A percentile compares a stretch with the other conserved stretches of the same genome.
Evolutionary conservation across 176 grass and related monocot species (phyloP).

Genomic region (Lolium rigidum): DNA sequence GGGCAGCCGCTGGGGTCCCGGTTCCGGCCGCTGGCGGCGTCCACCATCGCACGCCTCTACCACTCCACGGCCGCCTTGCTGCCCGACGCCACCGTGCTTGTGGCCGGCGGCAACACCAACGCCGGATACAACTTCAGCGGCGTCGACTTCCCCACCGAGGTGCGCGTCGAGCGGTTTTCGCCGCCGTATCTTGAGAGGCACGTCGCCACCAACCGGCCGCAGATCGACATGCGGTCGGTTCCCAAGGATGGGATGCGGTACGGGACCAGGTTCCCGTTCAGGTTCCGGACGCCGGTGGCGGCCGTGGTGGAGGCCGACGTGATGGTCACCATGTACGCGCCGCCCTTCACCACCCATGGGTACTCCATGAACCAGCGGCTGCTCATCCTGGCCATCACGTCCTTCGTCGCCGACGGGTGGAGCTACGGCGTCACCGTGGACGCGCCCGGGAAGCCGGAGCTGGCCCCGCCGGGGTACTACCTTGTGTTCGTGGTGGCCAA

Average conservation of each 20-base stretch:
- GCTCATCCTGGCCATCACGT: constrained; percentile 51
- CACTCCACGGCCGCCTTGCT: constrained; percentile 82
- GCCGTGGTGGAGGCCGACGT: constrained; percentile 49
- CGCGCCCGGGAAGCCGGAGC: constrained; percentile 52
- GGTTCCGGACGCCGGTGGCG: constrained; percentile 37
- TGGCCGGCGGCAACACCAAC: constrained; percentile 87
- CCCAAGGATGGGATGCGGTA: constrained; percentile 47
- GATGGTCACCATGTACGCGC: constrained; percentile 87
- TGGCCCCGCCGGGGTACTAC: constrained; percentile 81
- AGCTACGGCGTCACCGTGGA: constrained; percentile 31
- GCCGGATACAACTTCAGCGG: constrained; percentile 67
- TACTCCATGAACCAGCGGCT: constrained; percentile 64
- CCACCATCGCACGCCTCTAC: constrained; percentile 71
- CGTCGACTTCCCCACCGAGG: constrained; percentile 75
- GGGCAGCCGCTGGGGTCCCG: constrained; percentile 19
- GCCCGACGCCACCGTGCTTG: constrained; percentile 78
- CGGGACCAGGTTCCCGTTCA: constrained; percentile 45
- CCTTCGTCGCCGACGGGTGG: constrained; percentile 24
- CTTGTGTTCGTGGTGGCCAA: constrained; percentile 60
- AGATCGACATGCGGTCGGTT: constrained; percentile 38
- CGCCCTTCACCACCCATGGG: constrained; percentile 33
- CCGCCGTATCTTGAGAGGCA: constrained; percentile 69
- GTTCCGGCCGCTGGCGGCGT: constrained; percentile 55
- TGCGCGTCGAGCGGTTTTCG: constrained; percentile 76
- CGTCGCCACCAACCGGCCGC: constrained; percentile 30